phyloP scores from a whole-genome alignment of 192 early-diverging fungal species.

The Spizellomyces punctatus region DNA sequence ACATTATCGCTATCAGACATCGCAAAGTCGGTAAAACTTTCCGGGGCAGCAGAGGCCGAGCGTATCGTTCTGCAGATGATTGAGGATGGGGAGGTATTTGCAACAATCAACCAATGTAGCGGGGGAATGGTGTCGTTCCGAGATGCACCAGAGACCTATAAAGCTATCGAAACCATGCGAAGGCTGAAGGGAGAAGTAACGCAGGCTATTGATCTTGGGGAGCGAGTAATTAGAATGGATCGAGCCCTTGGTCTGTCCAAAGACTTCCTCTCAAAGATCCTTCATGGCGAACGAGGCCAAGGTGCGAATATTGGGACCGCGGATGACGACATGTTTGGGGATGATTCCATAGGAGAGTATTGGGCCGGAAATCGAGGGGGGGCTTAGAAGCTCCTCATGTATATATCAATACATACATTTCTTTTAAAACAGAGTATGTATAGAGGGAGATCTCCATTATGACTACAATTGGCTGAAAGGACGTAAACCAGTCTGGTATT shows the following conservation, averaged over 20 bases:
- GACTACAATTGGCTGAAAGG: no score
- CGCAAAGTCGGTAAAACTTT: constrained; percentile 53
- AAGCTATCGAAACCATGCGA: constrained; percentile 42
- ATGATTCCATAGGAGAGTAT: no score
- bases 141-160: constrained; percentile 57
- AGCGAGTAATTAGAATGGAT: constrained; percentile 50
- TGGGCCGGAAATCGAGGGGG: no score
- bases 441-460: no score
- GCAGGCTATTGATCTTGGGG: constrained; percentile 30
- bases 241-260: constrained; percentile 41
- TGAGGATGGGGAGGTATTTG: constrained; percentile 45
- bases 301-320: no score
- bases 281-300: background rate
- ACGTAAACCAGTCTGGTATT: no score
- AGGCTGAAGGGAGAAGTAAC: constrained; percentile 53
- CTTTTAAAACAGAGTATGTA: no score
- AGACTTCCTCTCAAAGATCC: constrained; percentile 50
- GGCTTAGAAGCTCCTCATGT: no score
- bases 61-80: constrained; percentile 64
- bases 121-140: constrained; percentile 75
- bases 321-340: no score
- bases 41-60: constrained; percentile 51
- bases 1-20: constrained; percentile 76
- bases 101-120: constrained; percentile 39
- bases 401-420: no score